These are phyloP conservation scores for Cladosporium sp. DNA, from an alignment of 2,329 filamentous ascomycete genomes.

Conservation along the genomic window DNA sequence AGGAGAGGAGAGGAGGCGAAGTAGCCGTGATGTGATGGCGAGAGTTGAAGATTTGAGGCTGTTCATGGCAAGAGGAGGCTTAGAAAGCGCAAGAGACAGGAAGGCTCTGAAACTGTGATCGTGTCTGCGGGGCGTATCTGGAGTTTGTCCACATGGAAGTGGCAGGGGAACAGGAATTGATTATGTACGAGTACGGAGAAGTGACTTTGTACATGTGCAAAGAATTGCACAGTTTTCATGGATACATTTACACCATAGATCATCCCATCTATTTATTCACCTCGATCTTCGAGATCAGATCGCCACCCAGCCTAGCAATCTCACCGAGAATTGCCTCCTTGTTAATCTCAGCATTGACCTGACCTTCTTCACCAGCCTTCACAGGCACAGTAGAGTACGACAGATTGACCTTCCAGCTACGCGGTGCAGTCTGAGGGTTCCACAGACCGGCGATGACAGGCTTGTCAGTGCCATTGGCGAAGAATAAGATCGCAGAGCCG, in stretches of 20 bases:
- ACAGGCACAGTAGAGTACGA: conserved; percentile 62
- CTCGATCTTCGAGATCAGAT: conserved; percentile 65
- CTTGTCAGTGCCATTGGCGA: conserved; percentile 60
- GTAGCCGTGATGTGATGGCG: background rate
- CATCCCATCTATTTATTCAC: conserved; percentile 26
- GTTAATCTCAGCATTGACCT: conserved; percentile 56
- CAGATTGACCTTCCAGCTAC: conserved; percentile 67
- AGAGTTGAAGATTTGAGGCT: background rate
- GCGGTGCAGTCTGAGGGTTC: conserved; percentile 53
- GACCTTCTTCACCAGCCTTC: conserved; percentile 31
- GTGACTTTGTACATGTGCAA: background rate
- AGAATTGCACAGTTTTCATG: too few species aligned
- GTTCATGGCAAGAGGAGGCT: background rate
- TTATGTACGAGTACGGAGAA: background rate
- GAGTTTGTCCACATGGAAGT: too few species aligned
- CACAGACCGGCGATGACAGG: conserved; percentile 61
- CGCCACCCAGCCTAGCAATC: conserved; percentile 60
- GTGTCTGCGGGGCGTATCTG: too few species aligned
- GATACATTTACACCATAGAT: background rate
- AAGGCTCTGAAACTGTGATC: too few species aligned
- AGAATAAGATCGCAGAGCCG: conserved; percentile 69
- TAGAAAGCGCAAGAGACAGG: background rate
- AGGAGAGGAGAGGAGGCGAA: conserved; percentile 46
- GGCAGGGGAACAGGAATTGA: too few species aligned
- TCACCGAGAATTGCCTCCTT: conserved; percentile 65